Base-by-base conservation (phyloP, 139 green algal species). In the Parachlorella kessleri region DNA sequence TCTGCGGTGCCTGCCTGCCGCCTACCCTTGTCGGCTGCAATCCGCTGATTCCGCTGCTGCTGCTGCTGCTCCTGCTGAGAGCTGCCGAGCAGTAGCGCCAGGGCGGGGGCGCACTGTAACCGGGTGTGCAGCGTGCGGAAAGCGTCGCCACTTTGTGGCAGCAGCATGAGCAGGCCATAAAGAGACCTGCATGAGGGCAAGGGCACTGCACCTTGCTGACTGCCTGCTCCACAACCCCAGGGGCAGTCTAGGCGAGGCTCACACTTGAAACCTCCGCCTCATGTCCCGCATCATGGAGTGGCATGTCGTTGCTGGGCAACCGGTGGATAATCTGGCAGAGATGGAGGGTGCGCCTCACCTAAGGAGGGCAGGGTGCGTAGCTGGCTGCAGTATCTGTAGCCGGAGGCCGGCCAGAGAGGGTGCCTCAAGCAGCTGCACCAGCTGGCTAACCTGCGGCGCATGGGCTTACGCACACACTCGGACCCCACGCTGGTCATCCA, bases 91-190 rank as follows among this genome's bases (percentile, higher is more conserved):
- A 93, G 80, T 70, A 93, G 70, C 6, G 88, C 85, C 59, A 88
- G 55, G 18, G 84, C 89, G 26, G 90, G 73, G 38, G 79, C 55
- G 7, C 37, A 70, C 64, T 86, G 66, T 76, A 98, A 80, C n/a
- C 94, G 80, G 3, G 89, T 88, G 55, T 90, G 86, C 55, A 98
- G 87, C 54, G 87, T 93, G 36, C 89, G 85, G 82, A 97, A 99
- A 1, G 96, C 96, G 37, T 94, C 91, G 37, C 89, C 94, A 63
- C 63, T 59, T 87, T 99, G 96, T 21, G 96, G 96, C 53, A 99
- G 89, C 74, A 99, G 90, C 91, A 96, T 95, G n/a, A 99, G 91
- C 70, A 99, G 82, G 6, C 87, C 91, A 82, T 98, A 95, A 80
- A 98, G 80, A 3, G 90, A 86, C 3, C 48, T 59, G 48, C 48